Evolutionary conservation across 2,329 filamentous ascomycete genomes (phyloP).

Genomic region (Aphanoascus verrucosus): DNA sequence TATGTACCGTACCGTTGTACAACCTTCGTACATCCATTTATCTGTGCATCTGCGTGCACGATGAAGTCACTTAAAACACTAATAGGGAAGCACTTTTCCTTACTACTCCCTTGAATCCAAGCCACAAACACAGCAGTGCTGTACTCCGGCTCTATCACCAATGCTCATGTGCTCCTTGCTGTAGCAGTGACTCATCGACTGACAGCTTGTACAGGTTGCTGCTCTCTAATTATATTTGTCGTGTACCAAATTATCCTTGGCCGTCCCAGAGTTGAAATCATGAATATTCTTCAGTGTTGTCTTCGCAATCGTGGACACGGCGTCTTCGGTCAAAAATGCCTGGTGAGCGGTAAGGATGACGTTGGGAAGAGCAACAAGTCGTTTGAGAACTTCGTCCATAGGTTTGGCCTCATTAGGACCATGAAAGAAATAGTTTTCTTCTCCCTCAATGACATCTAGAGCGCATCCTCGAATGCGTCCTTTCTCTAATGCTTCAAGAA

Average conservation of each 20-base stretch:
- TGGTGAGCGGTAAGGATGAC: constrained; percentile 58
- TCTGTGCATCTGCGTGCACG: not conserved
- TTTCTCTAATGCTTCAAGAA: constrained; percentile 51
- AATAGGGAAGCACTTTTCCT: no score
- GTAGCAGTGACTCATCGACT: not conserved
- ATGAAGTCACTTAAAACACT: no score
- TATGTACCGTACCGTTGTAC: not conserved
- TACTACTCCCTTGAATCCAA: no score
- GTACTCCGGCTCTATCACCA: not conserved
- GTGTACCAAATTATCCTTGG: constrained; percentile 10
- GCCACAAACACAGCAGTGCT: no score
- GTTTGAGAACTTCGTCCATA: constrained; percentile 55
- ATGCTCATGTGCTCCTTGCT: no score
- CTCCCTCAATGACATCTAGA: constrained; percentile 58
- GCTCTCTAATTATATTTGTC: constrained; percentile 10
- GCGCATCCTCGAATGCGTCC: constrained; percentile 52
- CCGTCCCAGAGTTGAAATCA: constrained; percentile 20
- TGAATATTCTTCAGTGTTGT: constrained; percentile 48
- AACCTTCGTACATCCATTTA: not conserved
- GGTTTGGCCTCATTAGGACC: constrained; percentile 56
- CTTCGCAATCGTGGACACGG: constrained; percentile 52
- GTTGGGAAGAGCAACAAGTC: constrained; percentile 58
- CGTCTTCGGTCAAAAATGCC: constrained; percentile 59
- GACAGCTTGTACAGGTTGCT: no score
- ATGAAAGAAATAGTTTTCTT: constrained; percentile 50